A percentile compares a stretch with the other conserved stretches of the same genome.
Conservation (phyloP, 2,329 filamentous ascomycete genomes). For the Colletotrichum spinosum region DNA sequence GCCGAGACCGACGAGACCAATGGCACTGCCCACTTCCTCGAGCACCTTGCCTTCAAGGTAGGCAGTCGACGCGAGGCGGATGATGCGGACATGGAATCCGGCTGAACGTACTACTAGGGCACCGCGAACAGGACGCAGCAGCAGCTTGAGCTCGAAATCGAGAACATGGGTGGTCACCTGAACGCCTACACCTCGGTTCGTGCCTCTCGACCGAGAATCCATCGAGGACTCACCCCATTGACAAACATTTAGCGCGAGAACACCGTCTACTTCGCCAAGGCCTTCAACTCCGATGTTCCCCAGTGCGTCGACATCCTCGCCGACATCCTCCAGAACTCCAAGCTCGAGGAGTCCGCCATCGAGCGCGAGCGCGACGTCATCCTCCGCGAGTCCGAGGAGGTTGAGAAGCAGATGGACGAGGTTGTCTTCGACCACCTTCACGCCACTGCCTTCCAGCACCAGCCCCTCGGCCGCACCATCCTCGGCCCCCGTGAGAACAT, state of each 20-base stretch:
- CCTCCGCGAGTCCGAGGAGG: conserved; percentile 97
- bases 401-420: conserved; percentile 99
- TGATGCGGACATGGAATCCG: conserved; percentile 7
- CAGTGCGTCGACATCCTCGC: conserved; percentile 97
- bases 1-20: conserved; percentile 99
- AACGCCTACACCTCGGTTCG: conserved; percentile 99
- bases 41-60: conserved; percentile 99
- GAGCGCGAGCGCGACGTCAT: conserved; percentile 99
- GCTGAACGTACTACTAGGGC: conserved; percentile 65
- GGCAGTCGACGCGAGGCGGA: conserved; percentile 26
- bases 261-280: conserved; percentile 99
- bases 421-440: conserved; percentile 99
- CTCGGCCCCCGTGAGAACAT: conserved; percentile 99
- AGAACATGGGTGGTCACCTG: conserved; percentile 99
- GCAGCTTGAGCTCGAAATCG: conserved; percentile 98
- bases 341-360: conserved; percentile 91
- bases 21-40: conserved; percentile 98
- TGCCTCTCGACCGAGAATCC: conserved; percentile 39
- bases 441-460: conserved; percentile 96
- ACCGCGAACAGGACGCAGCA: conserved; percentile 95
- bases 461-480: conserved; percentile 97
- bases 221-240: conserved; percentile 20
- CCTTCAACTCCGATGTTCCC: conserved; percentile 97
- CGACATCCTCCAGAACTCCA: conserved; percentile 99
- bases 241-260: conserved; percentile 81